Conservation (phyloP, 805 yeast species). For the Naumovozyma dairenensis region DNA sequence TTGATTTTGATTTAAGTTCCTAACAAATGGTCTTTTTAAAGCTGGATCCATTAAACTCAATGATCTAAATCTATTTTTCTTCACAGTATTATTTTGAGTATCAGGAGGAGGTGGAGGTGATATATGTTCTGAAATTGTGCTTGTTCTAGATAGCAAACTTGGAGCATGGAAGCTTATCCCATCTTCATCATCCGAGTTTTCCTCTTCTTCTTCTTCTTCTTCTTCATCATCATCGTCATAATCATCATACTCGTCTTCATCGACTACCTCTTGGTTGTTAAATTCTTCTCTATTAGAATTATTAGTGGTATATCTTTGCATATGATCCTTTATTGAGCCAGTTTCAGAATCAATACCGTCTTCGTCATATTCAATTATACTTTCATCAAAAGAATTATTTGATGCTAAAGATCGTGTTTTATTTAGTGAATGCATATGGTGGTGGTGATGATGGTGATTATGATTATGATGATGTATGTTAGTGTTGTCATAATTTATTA, state of each 20-base stretch:
- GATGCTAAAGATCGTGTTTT: neutral
- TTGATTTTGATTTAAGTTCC: neutral
- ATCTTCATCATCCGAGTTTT: conserved; percentile 29
- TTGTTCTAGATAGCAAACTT: conserved; percentile 22
- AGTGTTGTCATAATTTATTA: too few relatives aligned
- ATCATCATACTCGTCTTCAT: conserved; percentile 12
- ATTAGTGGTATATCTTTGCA: too few relatives aligned
- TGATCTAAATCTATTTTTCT: conserved; percentile 25
- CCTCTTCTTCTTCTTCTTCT: conserved; percentile 26
- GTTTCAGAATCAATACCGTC: too few relatives aligned
- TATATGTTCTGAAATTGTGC: conserved; percentile 12
- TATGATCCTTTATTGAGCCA: conserved; percentile 1
- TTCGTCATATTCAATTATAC: conserved; percentile 11
- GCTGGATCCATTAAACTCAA: conserved; percentile 28
- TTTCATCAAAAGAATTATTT: neutral
- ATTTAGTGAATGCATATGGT: neutral
- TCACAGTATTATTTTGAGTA: conserved; percentile 2
- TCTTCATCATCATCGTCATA: conserved; percentile 19
- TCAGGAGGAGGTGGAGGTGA: conserved; percentile 2
- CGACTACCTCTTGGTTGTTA: too few relatives aligned
- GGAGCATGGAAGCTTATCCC: conserved; percentile 32
- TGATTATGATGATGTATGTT: too few relatives aligned
- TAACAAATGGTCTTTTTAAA: conserved; percentile 15
- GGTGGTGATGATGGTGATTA: neutral
- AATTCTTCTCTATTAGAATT: too few relatives aligned